A percentile compares a stretch with the other conserved stretches of the same genome.
phyloP scores from a whole-genome alignment of 202 grass and related monocot species.

The Carex sylvatica region DNA sequence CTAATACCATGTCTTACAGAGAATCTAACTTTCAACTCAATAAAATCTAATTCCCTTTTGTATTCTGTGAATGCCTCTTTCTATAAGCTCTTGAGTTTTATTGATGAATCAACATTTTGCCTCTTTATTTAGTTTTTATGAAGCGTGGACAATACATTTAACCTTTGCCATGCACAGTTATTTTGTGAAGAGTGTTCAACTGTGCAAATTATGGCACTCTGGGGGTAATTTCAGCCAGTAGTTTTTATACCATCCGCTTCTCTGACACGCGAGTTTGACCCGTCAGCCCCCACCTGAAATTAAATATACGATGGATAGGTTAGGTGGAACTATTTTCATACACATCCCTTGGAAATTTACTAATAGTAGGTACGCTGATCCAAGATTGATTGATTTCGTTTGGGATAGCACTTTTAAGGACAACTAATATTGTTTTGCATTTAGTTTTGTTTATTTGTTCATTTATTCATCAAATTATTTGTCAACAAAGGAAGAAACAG shows the following conservation, averaged over 20 bases:
- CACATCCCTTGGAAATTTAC: not conserved
- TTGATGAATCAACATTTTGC: not conserved
- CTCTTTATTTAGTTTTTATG: too few relatives aligned
- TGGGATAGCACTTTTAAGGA: not conserved
- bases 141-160: not conserved
- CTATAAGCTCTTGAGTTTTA: not conserved
- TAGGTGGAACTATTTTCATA: not conserved
- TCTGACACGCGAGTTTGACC: slow-evolving; percentile 79
- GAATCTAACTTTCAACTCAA: not conserved
- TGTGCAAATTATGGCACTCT: slow-evolving; percentile 88
- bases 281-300: slow-evolving; percentile 85
- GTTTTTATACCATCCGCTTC: slow-evolving; percentile 72
- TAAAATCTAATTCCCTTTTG: not conserved
- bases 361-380: not conserved
- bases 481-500: not conserved
- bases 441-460: not conserved
- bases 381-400: not conserved
- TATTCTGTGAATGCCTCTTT: not conserved
- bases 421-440: not conserved
- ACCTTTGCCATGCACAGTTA: slow-evolving; percentile 67
- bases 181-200: slow-evolving; percentile 69
- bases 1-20: not conserved
- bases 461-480: not conserved
- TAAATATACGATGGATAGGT: not conserved
- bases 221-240: slow-evolving; percentile 75